These are phyloP conservation scores for Phoenix dactylifera DNA, from an alignment of 176 grass and related monocot species.

Conservation along the genomic window DNA sequence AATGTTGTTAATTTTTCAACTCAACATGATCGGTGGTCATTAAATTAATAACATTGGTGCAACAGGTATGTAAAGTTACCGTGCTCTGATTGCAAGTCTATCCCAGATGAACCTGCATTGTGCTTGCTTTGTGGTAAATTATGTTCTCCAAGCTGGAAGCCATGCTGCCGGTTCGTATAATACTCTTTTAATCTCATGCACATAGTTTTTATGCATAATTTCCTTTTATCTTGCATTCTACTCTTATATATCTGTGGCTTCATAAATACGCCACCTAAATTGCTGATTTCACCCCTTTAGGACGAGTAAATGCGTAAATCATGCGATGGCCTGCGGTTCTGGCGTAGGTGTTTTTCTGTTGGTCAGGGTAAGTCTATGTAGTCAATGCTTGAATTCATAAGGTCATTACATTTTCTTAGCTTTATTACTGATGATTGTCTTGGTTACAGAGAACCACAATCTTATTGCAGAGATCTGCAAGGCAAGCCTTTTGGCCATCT, in stretches of 20 bases:
- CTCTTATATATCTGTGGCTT: too few species aligned
- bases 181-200: conserved; percentile 12
- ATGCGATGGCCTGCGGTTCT: conserved; percentile 75
- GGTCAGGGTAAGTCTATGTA: conserved; percentile 57
- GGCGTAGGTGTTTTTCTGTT: conserved; percentile 92
- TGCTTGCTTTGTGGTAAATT: conserved; percentile 89
- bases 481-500: conserved; percentile 87
- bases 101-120: conserved; percentile 87
- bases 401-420: conserved; percentile 15
- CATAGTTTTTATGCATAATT: too few species aligned
- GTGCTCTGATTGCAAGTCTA: conserved; percentile 59
- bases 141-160: conserved; percentile 83
- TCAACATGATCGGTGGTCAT: too few species aligned
- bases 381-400: conserved; percentile 3
- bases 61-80: conserved; percentile 75
- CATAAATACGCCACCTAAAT: neutral
- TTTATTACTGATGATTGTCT: neutral
- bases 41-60: conserved; percentile 4
- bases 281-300: conserved; percentile 32
- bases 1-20: conserved; percentile 9
- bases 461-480: conserved; percentile 78
- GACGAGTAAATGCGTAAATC: conserved; percentile 71
- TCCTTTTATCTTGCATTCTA: too few species aligned
- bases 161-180: conserved; percentile 66
- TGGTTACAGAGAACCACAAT: conserved; percentile 78